Base-by-base conservation (phyloP, 441 rosid genomes). In the Flueggea neowawraea region DNA sequence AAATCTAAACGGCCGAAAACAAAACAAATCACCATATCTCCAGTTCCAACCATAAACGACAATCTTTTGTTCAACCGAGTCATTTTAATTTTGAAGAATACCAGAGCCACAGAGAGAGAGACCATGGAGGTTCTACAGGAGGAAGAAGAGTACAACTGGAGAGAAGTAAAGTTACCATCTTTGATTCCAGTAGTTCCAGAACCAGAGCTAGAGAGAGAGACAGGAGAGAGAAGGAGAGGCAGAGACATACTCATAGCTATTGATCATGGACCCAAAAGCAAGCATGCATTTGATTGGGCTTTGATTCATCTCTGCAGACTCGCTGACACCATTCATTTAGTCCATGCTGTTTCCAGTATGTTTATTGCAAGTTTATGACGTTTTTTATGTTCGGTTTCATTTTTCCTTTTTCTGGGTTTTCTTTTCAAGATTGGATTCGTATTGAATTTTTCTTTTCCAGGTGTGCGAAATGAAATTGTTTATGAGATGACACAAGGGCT, bases 301-400 rank as follows among this genome's bases (percentile, higher is more conserved):
- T 75, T 86, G 62, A 62, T 80, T 49, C 92, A 84, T 66, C 65
- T 86, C 57, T 79, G 94, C 71, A 79, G 95, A 54, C 80, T 85
- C 43, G 91, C 96, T 15, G 96, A 91, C 75, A 87, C 95, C 62
- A 57, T 89, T 54, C 95, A 89, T 64, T 93, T 91, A 52, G 84
- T 89, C 41, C 96, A 87, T 57, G 96, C 93, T 47, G 91, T 89
- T 74, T 82, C 95, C 58, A 83, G 95, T 91, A 64, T 14, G 66
- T 61, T 43, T 43, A 11, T 43, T 11, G 12, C 45, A 1, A 11
- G 12, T 6, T 43, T 43, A 11, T 6, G 12, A 43, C 45, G 8
- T 43, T 43, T 43, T 43, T 43, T 1, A 43, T 43, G 10, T 6
- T 43, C 10, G 3, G 12, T 43, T 49, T 54, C 14, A 0, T 22